These are phyloP conservation scores for Irpex sp. DNA, from an alignment of 1,284 basidiomycete species.

Conservation along the genomic window DNA sequence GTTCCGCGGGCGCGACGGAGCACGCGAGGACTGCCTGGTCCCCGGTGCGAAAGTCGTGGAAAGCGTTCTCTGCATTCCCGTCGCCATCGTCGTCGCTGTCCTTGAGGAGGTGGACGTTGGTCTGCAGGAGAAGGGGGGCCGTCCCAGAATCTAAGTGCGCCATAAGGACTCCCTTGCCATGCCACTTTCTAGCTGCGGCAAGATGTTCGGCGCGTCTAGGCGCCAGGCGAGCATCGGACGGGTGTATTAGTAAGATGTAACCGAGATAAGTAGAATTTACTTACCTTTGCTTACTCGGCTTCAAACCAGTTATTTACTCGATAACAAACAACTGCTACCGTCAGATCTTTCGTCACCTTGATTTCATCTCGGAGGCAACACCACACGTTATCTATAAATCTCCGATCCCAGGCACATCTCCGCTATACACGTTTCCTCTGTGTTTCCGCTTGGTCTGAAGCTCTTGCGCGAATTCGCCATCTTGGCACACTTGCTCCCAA, in stretches of 20 bases:
- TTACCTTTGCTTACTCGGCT: background rate
- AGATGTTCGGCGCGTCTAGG: background rate
- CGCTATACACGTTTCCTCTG: background rate
- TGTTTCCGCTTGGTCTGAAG: background rate
- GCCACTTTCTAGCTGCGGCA: background rate
- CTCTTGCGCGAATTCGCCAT: too few relatives aligned
- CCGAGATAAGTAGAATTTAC: background rate
- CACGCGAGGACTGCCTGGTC: constrained; percentile 7
- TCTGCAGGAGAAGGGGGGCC: background rate
- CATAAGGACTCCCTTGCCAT: background rate
- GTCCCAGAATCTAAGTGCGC: background rate
- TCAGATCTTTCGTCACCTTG: background rate
- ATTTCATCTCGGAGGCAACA: background rate
- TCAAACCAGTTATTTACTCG: background rate
- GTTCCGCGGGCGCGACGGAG: constrained; percentile 23
- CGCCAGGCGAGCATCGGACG: background rate
- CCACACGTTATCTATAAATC: background rate
- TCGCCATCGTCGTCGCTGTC: background rate
- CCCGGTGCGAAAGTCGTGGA: background rate
- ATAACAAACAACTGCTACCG: background rate
- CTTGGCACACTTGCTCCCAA: too few relatives aligned
- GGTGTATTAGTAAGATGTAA: background rate
- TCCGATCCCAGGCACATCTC: background rate
- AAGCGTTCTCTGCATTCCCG: background rate
- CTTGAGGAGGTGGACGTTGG: background rate